Evolutionary conservation across 2,329 filamentous ascomycete species (phyloP).

Genomic region (Neonectria faginata): DNA sequence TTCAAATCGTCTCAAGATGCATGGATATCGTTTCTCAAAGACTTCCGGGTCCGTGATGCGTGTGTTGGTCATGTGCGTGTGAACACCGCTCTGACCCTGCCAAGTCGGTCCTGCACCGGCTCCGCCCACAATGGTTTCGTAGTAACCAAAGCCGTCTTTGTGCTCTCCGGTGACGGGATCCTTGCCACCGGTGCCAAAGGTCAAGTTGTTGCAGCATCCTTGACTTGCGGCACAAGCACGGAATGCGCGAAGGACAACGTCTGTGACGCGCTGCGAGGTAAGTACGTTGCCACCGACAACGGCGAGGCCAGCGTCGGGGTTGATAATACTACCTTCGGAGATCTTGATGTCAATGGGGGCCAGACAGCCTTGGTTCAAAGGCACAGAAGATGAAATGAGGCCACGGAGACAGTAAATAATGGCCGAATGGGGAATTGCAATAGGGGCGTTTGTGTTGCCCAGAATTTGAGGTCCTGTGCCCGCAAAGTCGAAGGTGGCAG

Average conservation of each 20-base stretch:
- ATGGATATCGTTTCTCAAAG: constrained; percentile 51
- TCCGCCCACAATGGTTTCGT: constrained; percentile 52
- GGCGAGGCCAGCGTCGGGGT: constrained; percentile 48
- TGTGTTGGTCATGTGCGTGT: constrained; percentile 54
- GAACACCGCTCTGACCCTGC: constrained; percentile 48
- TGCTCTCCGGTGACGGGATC: constrained; percentile 42
- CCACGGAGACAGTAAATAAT: constrained; percentile 51
- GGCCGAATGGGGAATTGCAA: constrained; percentile 46
- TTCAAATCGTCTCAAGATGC: constrained; percentile 48
- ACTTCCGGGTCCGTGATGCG: constrained; percentile 53
- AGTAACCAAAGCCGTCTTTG: constrained; percentile 51
- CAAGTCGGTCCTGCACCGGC: constrained; percentile 47
- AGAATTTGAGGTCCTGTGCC: constrained; percentile 48
- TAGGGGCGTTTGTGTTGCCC: constrained; percentile 47
- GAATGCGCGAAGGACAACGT: constrained; percentile 82
- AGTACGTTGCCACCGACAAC: constrained; percentile 50
- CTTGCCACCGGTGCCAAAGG: constrained; percentile 75
- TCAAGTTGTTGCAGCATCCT: constrained; percentile 85
- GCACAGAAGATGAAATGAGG: constrained; percentile 50
- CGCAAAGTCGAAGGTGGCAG: constrained; percentile 72
- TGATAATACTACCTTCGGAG: constrained; percentile 49
- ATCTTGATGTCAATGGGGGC: constrained; percentile 45
- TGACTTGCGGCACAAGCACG: constrained; percentile 79
- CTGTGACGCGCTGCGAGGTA: constrained; percentile 56
- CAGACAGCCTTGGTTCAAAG: constrained; percentile 63